Conservation (phyloP, 2,329 filamentous ascomycete genomes). For the Colletotrichum noveboracense region DNA sequence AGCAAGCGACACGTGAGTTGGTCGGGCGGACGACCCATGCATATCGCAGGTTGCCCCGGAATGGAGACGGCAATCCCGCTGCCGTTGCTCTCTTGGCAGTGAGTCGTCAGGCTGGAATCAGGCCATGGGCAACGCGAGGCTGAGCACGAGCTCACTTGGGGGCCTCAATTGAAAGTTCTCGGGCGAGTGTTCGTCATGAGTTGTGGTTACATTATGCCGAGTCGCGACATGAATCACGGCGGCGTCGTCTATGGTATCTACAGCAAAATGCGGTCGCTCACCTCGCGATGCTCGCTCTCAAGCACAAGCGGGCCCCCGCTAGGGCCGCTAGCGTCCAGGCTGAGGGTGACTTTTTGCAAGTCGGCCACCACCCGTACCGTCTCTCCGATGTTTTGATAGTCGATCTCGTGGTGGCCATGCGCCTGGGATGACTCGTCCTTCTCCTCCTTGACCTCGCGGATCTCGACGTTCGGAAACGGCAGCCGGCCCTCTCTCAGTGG, state of each 20-base stretch:
- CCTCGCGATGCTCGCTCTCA: constrained; percentile 57
- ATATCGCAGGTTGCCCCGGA: not conserved
- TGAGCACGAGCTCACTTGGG: not conserved
- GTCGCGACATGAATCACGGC: not conserved
- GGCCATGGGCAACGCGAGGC: not conserved
- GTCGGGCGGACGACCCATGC: not conserved
- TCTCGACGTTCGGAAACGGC: constrained; percentile 80
- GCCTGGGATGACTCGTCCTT: constrained; percentile 22
- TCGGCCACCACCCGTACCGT: constrained; percentile 77
- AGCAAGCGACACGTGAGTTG: not conserved
- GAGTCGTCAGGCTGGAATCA: not conserved
- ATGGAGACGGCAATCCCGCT: not conserved
- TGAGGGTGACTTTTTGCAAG: constrained; percentile 74
- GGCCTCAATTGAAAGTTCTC: not conserved
- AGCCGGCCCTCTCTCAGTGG: constrained; percentile 80
- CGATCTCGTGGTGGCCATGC: constrained; percentile 72
- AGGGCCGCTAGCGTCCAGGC: constrained; percentile 69
- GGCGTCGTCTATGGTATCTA: constrained; percentile 16
- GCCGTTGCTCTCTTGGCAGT: not conserved
- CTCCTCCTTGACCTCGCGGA: constrained; percentile 63
- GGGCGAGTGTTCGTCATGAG: not conserved
- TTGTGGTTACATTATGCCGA: not conserved
- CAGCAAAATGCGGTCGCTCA: constrained; percentile 41
- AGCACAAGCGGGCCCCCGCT: constrained; percentile 71
- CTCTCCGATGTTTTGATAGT: constrained; percentile 80